Base-by-base conservation (phyloP, 108 stramenopile species). In the Nitzschia sp. region DNA sequence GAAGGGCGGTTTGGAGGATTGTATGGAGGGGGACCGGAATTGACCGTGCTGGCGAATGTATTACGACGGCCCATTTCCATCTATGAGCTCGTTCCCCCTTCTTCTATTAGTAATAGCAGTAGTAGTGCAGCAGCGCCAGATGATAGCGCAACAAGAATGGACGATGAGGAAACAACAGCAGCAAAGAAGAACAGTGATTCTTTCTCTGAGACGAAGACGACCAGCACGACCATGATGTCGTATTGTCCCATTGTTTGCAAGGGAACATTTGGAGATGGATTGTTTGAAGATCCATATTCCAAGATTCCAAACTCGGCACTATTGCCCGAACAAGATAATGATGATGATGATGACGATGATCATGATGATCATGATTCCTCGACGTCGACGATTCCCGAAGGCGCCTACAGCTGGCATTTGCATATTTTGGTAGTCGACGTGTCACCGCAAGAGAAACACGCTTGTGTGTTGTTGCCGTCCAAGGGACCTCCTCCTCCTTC, bases 41-140 rank as follows among this genome's bases (percentile, higher is more conserved):
- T 91, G 50, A 88, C 85, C 25, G 85, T 81, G 1, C 58, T 91
- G 53, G 66, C 85, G 32, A 91, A 91, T 68, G 59, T 91, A 3
- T 75, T 91, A 52, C 73, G 86, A 54, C 69, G 90, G n/a, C 90
- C 90, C n/a, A 91, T 91, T 59, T 73, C 78, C 11, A 87, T 88
- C 44, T 91, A 87, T 71, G 87, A 91, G 63, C 34, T 86, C 26
- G 76, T 71, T 28, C 9, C 56, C 4, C n/a, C n/a, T n/a, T n/a
- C n/a, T n/a, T n/a, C n/a, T n/a, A n/a, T n/a, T n/a, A n/a, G n/a
- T n/a, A n/a, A n/a, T n/a, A n/a, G n/a, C n/a, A n/a, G n/a, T n/a
- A n/a, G n/a, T n/a, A 9, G 9, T 6, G 38, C 38, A 13, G 38
- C 38, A 9, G 8, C 15, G 55, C 2, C 21, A 63, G 41, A 69